phyloP scores from a whole-genome alignment of 2,329 filamentous ascomycete species.

The Lizonia empirigonia region DNA sequence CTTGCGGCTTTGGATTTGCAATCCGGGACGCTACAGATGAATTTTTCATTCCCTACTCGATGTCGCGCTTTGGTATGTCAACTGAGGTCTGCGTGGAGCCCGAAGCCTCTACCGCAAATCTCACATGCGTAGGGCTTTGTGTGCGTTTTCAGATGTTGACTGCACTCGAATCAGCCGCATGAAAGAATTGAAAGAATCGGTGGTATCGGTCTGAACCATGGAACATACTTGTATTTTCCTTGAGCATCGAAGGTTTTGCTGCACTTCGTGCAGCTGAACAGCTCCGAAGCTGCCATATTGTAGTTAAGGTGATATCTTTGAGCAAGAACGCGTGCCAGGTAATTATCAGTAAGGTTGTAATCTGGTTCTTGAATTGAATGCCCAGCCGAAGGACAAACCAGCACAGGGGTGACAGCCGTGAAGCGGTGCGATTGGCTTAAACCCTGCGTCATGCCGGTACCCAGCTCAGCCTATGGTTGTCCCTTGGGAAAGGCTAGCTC shows the following conservation, averaged over 20 bases:
- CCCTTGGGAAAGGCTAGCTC: too few relatives aligned
- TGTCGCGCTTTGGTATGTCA: conserved; percentile 13
- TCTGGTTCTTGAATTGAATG: too few relatives aligned
- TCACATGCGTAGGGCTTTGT: conserved; percentile 6
- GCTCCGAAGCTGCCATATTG: background rate
- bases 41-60: conserved; percentile 3
- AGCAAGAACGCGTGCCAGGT: too few relatives aligned
- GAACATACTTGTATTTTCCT: conserved; percentile 7
- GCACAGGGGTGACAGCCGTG: background rate
- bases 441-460: background rate
- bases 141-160: conserved; percentile 21
- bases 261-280: background rate
- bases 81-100: conserved; percentile 4
- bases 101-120: conserved; percentile 8
- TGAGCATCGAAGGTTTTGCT: background rate
- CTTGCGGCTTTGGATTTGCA: background rate
- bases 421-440: background rate
- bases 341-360: too few relatives aligned
- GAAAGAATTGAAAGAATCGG: background rate
- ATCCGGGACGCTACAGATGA: background rate
- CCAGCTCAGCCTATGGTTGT: too few relatives aligned
- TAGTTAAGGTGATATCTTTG: background rate
- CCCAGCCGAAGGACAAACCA: background rate
- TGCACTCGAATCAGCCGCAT: background rate
- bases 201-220: background rate